phyloP scores from a whole-genome alignment of 208 protist species.

The Phytomonas francai region DNA sequence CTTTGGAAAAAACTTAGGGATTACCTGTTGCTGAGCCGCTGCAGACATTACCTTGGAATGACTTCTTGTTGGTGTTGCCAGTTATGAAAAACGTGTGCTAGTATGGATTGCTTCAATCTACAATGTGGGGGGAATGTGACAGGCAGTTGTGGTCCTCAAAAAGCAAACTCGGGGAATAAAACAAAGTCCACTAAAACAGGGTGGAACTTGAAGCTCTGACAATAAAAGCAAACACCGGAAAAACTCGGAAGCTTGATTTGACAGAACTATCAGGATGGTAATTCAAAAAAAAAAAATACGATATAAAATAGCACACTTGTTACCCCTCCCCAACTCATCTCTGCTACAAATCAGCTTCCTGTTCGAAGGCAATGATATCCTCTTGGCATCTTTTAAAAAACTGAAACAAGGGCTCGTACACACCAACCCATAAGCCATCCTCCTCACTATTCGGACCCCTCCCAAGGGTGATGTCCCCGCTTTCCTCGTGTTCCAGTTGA shows the following conservation, averaged over 20 bases:
- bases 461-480: slow-evolving; percentile 25
- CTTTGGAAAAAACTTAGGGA: slow-evolving; percentile 76
- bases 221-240: background rate
- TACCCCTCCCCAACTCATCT: background rate
- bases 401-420: background rate
- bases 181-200: background rate
- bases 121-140: background rate
- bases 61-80: background rate
- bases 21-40: slow-evolving; percentile 31
- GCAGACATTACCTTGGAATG: slow-evolving; percentile 28
- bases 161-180: background rate
- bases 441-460: background rate
- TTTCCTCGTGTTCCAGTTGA: slow-evolving; percentile 4
- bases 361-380: background rate
- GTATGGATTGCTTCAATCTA: background rate
- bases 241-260: background rate
- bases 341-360: background rate
- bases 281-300: background rate
- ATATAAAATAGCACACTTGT: background rate
- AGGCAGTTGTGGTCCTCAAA: background rate
- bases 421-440: background rate
- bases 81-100: background rate
- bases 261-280: background rate
- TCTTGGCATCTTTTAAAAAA: background rate
- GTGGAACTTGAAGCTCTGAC: background rate